phyloP scores from a whole-genome alignment of 1,284 basidiomycete genomes.

The Ganoderma sinense region DNA sequence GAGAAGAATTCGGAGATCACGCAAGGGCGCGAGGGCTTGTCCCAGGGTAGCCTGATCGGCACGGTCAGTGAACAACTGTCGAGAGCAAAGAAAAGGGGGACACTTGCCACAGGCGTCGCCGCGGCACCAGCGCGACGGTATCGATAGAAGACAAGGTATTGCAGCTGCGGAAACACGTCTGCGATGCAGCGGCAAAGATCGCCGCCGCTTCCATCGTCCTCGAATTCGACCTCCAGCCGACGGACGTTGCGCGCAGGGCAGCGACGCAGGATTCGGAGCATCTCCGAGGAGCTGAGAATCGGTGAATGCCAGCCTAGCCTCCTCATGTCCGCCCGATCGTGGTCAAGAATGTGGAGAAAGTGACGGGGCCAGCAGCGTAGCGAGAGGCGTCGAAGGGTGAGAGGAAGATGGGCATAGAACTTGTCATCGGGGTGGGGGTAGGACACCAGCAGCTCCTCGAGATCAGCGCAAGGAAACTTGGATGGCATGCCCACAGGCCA shows the following conservation, averaged over 20 bases:
- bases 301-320: constrained; percentile 4
- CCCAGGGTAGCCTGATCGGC: background rate
- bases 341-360: background rate
- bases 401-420: constrained; percentile 4
- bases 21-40: background rate
- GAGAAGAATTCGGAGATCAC: background rate
- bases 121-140: background rate
- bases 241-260: background rate
- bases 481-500: background rate
- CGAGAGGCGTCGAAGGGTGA: background rate
- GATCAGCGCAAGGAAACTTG: background rate
- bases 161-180: background rate
- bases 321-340: background rate
- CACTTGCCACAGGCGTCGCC: background rate
- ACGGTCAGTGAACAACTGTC: background rate
- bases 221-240: background rate
- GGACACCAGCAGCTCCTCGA: constrained; percentile 2
- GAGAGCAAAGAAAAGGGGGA: too few relatives aligned
- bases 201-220: background rate
- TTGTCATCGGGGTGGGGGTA: constrained; percentile 13
- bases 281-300: background rate
- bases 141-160: background rate
- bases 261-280: background rate
- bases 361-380: constrained; percentile 11
- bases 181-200: background rate